These are phyloP conservation scores for Lepidium africanum DNA, from an alignment of 345 rosid genomes.

Conservation along the genomic window DNA sequence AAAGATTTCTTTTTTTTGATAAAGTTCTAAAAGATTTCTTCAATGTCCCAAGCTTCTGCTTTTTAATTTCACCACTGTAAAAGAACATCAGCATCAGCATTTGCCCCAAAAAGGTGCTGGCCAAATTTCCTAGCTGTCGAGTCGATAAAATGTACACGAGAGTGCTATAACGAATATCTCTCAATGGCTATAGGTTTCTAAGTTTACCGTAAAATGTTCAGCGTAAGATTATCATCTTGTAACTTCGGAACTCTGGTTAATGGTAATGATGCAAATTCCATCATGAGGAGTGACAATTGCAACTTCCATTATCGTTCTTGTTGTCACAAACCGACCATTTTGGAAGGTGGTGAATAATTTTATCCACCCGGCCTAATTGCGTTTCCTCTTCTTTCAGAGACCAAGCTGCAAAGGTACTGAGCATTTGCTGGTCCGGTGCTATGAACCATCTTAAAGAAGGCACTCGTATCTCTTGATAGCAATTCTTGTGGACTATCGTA, in stretches of 20 bases:
- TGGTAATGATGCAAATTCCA: too few species aligned
- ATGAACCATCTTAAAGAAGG: constrained; percentile 67
- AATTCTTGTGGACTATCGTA: constrained; percentile 58
- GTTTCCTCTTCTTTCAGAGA: constrained; percentile 29
- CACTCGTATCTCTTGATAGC: constrained; percentile 49
- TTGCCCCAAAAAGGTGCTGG: background rate
- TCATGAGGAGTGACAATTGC: background rate
- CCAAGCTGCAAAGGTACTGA: constrained; percentile 58
- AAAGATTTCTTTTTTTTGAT: too few species aligned
- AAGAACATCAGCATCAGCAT: too few species aligned
- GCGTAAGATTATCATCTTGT: too few species aligned
- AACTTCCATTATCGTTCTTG: background rate
- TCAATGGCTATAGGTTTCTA: background rate
- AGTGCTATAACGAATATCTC: too few species aligned
- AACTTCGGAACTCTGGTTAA: too few species aligned
- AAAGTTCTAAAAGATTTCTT: background rate
- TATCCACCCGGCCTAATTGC: background rate
- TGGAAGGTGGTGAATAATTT: background rate
- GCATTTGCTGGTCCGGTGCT: constrained; percentile 76
- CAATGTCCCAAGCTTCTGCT: background rate
- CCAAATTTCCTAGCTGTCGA: too few species aligned
- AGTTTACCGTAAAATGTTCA: background rate
- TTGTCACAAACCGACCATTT: background rate
- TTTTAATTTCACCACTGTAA: background rate
- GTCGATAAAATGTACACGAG: too few species aligned